Evolutionary conservation across 371 early-diverging fungal species (phyloP), one percentile per base, ranked within the genome.

Genomic region (Dentiscutata heterogama): DNA sequence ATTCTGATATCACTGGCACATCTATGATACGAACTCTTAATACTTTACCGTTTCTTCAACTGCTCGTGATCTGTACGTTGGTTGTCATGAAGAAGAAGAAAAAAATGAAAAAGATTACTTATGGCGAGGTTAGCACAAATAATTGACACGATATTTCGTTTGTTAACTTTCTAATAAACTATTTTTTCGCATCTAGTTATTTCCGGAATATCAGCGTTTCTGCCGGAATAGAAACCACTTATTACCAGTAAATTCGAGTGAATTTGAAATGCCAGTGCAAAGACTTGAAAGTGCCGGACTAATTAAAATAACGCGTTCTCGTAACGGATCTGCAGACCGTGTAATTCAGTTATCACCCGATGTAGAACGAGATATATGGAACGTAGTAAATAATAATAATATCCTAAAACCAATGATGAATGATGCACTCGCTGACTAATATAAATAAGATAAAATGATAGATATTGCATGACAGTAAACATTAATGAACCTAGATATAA

Each of bases 21-120:
- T 88, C 93, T 0, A 88, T 86, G 14, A 86, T 90, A 4, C 89
- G 91, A 31, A 93, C 92, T 80, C 87, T 97, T 56, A 88, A 87
- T 42, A 89, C 86, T 8, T 84, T 97, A 60, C 95, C 92, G 78
- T 85, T 95, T 27, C 97, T 96, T 82, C 95, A 94, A 81, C 94
- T 96, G 86, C 88, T 96, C 51, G 93, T 95, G 7, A 85, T 97
- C 58, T 88, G 87, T 10, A 90, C 88, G 1, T 71, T 91, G 53
- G 82, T 88, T 80, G 83, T 84, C 63, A 88, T 90, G 89, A 84
- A 67, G n/a, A 83, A 85, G n/a, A 83, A 85, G 60, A 46, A 46
- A 46, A 89, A 89, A 68, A 87, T 87, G 56, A 84, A 82, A 20
- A 87, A 88, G n/a, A 87, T 90, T 22, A 89, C 90, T 16, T 63